Conservation (phyloP, 2,329 filamentous ascomycete species). For the Nemania sp. region DNA sequence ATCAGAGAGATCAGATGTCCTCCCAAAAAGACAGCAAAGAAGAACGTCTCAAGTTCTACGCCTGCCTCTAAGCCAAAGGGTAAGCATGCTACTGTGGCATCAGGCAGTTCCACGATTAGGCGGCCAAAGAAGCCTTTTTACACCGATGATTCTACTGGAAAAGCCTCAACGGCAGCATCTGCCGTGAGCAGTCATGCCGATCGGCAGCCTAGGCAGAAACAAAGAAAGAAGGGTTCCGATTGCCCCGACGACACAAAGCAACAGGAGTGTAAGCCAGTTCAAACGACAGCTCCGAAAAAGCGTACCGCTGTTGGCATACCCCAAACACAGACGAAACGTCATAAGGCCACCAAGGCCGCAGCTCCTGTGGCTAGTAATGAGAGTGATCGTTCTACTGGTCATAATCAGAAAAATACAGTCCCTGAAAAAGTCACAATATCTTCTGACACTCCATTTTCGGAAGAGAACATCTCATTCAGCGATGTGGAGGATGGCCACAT, state of each 20-base stretch:
- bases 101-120: slow-evolving; percentile 2
- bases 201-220: not conserved
- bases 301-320: not conserved
- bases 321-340: not conserved
- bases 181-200: not conserved
- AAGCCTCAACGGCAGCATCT: not conserved
- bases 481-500: not conserved
- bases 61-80: not conserved
- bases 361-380: not conserved
- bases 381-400: not conserved
- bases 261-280: not conserved
- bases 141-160: not conserved
- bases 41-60: slow-evolving; percentile 6
- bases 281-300: not conserved
- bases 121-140: slow-evolving; percentile 19
- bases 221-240: not conserved
- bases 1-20: not conserved
- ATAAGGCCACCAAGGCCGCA: not conserved
- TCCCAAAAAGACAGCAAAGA: not conserved
- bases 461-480: not conserved
- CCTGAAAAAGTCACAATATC: not conserved
- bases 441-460: not conserved
- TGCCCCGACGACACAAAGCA: not conserved
- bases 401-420: not conserved
- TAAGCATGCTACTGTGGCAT: not conserved